Evolutionary conservation across 2,329 filamentous ascomycete species (phyloP), one percentile per base, ranked within the genome.

Genomic region (Thermothelomyces thermophilus): DNA sequence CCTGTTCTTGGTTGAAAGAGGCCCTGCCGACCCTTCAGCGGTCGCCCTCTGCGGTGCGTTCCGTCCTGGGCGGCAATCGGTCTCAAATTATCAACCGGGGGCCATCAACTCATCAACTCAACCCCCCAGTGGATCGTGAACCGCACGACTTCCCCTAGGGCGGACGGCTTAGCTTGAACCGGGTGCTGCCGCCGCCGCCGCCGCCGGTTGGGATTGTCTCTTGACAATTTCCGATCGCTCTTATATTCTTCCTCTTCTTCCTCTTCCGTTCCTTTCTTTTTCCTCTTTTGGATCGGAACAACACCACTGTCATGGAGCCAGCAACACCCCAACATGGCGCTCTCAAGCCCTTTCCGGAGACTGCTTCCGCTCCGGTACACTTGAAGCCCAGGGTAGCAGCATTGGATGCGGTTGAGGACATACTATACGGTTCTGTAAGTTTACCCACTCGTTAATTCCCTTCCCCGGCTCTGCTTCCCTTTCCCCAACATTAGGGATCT

Each of bases 401-500:
- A 9, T 68, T 74, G 59, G 85, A 93, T 62, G 87, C 88, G 5
- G 62, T 91, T 35, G 90, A 95, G 68, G 90, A 97, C 63, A 80
- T 98, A 49, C 64, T 84, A 10, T 97, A 89, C 66, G 93, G 93
- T 65, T 96, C 91, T 52, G 81, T 90, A 69, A 67, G 83, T 70
- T 52, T n/a, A n/a, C 9, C 24, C 9, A 26, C 16, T 9, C 17
- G 8, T 17, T n/a, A 14, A 16, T 44, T 48, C 43, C 22, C 31
- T n/a, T 19, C 5, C 7, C 26, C 9, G 7, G 9, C 13, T 30
- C 22, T 9, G 8, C 5, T 11, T 35, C 16, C 13, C 13, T 26
- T n/a, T 39, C 58, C n/a, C n/a, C 63, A 52, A 60, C 50, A 10
- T 17, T 17, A 13, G 9, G 9, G 3, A 35, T 9, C n/a, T n/a